phyloP scores from a whole-genome alignment of 1,284 basidiomycete genomes.

The Hemileia vastatrix region DNA sequence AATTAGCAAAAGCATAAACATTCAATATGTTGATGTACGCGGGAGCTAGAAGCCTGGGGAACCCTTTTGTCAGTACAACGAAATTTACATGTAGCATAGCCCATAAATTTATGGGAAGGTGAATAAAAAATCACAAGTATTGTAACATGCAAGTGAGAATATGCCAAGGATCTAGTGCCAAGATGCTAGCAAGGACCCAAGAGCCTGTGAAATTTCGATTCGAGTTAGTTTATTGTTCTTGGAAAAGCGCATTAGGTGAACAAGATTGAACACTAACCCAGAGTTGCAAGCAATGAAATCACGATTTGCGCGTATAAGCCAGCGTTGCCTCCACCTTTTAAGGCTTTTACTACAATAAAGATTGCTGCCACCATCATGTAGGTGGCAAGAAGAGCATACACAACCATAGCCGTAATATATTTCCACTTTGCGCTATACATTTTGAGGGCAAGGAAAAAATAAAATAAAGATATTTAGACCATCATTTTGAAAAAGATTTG shows the following conservation, averaged over 20 bases:
- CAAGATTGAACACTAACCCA: slow-evolving; percentile 51
- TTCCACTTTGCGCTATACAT: slow-evolving; percentile 62
- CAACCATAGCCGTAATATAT: slow-evolving; percentile 67
- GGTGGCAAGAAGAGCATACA: slow-evolving; percentile 67
- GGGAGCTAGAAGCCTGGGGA: slow-evolving; percentile 65
- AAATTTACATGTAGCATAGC: slow-evolving; percentile 64
- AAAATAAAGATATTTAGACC: background rate
- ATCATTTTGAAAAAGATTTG: background rate
- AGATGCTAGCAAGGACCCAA: slow-evolving; percentile 50
- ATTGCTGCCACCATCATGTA: slow-evolving; percentile 67
- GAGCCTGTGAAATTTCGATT: slow-evolving; percentile 19
- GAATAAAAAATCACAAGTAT: background rate
- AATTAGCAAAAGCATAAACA: slow-evolving; percentile 37
- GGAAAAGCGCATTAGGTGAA: background rate
- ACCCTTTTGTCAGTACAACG: too few species aligned
- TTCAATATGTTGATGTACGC: slow-evolving; percentile 74
- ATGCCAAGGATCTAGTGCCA: slow-evolving; percentile 83
- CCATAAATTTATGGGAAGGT: slow-evolving; percentile 63
- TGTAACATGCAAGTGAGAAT: slow-evolving; percentile 15
- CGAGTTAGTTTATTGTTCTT: slow-evolving; percentile 41
- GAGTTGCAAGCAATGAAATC: slow-evolving; percentile 73
- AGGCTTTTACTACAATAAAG: slow-evolving; percentile 62
- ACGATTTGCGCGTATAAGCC: slow-evolving; percentile 65
- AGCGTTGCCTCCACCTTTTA: slow-evolving; percentile 52
- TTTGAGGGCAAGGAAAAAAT: background rate